Evolutionary conservation across 139 green algal genomes (phyloP).

Genomic region (Closterium sp.): DNA sequence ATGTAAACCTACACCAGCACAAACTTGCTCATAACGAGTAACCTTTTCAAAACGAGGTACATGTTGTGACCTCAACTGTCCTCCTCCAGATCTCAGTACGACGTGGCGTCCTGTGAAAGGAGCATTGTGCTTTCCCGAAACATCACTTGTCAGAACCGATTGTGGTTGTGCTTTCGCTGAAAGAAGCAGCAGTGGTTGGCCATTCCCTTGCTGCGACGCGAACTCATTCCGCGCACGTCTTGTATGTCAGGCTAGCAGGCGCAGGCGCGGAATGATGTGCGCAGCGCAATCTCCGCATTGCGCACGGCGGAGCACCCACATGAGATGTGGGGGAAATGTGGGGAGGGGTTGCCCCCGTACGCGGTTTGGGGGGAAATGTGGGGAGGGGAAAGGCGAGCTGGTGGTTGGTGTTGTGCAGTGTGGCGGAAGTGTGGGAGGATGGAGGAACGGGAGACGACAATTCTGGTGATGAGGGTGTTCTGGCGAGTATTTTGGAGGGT

Average conservation of each 20-base stretch:
- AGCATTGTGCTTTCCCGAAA: neutral
- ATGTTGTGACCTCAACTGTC: neutral
- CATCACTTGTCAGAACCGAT: neutral
- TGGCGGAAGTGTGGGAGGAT: neutral
- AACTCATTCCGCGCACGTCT: neutral
- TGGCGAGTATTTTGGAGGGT: neutral
- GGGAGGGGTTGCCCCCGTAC: neutral
- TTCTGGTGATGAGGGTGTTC: too few species aligned
- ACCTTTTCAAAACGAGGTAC: neutral
- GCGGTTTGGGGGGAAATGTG: neutral
- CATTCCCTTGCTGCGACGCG: neutral
- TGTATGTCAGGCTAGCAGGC: neutral
- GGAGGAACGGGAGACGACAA: neutral
- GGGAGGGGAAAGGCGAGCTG: too few species aligned
- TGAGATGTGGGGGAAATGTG: too few species aligned
- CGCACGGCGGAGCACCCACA: neutral
- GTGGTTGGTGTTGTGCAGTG: neutral
- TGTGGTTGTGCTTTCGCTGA: neutral
- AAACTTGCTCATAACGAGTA: too few species aligned
- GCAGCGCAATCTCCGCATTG: neutral
- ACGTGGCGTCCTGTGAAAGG: neutral
- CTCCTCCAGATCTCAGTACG: neutral
- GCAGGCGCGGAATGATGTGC: neutral
- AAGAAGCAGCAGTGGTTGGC: neutral
- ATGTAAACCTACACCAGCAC: too few species aligned